Evolutionary conservation across 495 filamentous ascomycete species (phyloP).

Genomic region (Penicillium canescens): DNA sequence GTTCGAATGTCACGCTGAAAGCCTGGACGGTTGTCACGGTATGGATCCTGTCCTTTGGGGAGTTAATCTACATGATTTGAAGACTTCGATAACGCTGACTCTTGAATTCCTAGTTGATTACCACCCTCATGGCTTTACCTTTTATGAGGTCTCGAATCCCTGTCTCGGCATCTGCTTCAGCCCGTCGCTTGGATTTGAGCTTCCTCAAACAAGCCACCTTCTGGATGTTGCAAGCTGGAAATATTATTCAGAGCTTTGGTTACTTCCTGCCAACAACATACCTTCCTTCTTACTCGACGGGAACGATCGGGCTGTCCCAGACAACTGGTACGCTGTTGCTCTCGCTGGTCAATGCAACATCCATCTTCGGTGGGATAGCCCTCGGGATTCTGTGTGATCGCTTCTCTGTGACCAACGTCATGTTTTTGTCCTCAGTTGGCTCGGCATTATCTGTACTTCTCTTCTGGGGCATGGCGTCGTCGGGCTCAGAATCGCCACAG

Average conservation of each 20-base stretch:
- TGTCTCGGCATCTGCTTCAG: conserved; percentile 25
- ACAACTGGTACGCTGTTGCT: conserved; percentile 52
- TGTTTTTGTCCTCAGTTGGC: conserved; percentile 59
- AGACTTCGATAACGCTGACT: not conserved
- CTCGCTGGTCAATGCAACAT: conserved; percentile 57
- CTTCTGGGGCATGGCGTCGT: conserved; percentile 61
- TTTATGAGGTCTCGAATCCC: conserved; percentile 62
- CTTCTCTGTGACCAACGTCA: conserved; percentile 58
- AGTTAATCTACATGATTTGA: no score
- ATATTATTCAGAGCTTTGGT: conserved; percentile 62
- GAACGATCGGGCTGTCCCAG: conserved; percentile 42
- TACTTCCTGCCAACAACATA: conserved; percentile 70
- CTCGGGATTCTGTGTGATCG: conserved; percentile 63
- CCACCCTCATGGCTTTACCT: conserved; percentile 52
- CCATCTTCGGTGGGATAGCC: conserved; percentile 56
- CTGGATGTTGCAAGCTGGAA: conserved; percentile 55
- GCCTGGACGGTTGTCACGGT: conserved; percentile 52
- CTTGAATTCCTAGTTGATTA: conserved; percentile 30
- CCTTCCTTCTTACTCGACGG: conserved; percentile 60
- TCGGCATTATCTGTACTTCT: conserved; percentile 61
- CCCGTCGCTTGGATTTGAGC: conserved; percentile 41
- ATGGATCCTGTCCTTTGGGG: not conserved
- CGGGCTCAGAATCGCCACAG: conserved; percentile 23
- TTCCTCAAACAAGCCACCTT: conserved; percentile 54
- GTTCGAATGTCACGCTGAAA: conserved; percentile 55